Conservation (phyloP, 2,329 filamentous ascomycete genomes). For the Fusarium paranaense region DNA sequence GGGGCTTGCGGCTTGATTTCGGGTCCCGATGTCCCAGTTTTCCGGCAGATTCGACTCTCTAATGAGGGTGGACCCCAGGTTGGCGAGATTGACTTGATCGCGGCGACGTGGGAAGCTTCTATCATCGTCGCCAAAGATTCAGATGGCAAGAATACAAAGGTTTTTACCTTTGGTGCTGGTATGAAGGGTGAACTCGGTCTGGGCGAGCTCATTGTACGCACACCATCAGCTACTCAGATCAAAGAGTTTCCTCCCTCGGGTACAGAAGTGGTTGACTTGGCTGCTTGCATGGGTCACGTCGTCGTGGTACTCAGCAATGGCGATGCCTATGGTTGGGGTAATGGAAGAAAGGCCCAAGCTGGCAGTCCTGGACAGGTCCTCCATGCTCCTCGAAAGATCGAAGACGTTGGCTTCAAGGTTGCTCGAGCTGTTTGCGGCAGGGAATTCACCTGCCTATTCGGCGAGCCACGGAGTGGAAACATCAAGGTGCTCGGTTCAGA, state of each 20-base stretch:
- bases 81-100: conserved; percentile 57
- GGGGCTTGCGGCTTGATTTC: conserved; percentile 65
- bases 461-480: conserved; percentile 65
- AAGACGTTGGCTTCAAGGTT: conserved; percentile 70
- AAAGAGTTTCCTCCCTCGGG: conserved; percentile 72
- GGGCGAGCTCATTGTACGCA: conserved; percentile 63
- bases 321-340: conserved; percentile 89
- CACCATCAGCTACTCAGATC: conserved; percentile 62
- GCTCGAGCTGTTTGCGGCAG: conserved; percentile 79
- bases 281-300: conserved; percentile 82
- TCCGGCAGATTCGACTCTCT: conserved; percentile 54
- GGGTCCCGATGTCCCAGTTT: conserved; percentile 48
- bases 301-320: conserved; percentile 80
- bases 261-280: conserved; percentile 71
- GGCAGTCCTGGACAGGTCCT: conserved; percentile 68
- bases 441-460: conserved; percentile 84
- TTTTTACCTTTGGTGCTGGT: conserved; percentile 76
- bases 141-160: conserved; percentile 55
- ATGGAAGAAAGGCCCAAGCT: conserved; percentile 85
- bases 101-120: conserved; percentile 84
- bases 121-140: conserved; percentile 66
- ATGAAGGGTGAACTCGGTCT: conserved; percentile 79
- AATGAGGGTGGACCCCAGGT: conserved; percentile 44
- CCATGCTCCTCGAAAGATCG: conserved; percentile 71
- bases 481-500: conserved; percentile 78